Conservation (phyloP, 805 yeast genomes). For the Yarrowia yakushimensis region DNA sequence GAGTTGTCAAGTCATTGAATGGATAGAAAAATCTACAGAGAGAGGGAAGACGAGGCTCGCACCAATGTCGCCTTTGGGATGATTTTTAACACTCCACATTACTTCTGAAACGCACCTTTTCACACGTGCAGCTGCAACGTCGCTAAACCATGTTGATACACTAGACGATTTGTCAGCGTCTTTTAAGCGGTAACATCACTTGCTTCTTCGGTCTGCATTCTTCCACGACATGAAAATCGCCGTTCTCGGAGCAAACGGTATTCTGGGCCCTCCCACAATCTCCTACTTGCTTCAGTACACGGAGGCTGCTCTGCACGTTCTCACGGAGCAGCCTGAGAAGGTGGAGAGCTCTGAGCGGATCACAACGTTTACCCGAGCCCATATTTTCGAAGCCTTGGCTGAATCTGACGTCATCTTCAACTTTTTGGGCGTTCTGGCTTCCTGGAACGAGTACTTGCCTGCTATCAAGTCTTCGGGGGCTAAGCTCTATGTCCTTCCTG, state of each 20-base stretch:
- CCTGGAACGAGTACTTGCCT: not conserved
- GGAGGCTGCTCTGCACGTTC: not conserved
- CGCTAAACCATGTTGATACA: not conserved
- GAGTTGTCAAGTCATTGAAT: too few species aligned
- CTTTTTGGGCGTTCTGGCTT: conserved; percentile 3
- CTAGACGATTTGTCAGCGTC: not conserved
- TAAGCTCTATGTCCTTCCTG: not conserved
- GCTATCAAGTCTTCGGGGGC: conserved; percentile 1
- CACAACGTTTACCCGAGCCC: not conserved
- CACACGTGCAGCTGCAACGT: not conserved
- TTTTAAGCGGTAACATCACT: not conserved
- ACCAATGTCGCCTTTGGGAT: too few species aligned
- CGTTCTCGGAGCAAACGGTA: conserved; percentile 9
- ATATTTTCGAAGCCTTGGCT: not conserved
- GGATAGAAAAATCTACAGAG: too few species aligned
- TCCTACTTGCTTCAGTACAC: not conserved
- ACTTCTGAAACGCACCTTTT: too few species aligned
- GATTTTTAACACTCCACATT: too few species aligned
- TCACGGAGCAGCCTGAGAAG: conserved; percentile 2
- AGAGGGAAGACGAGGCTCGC: too few species aligned
- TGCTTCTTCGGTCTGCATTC: not conserved
- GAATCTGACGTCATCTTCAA: not conserved
- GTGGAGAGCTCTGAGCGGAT: not conserved
- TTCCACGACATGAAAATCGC: not conserved
- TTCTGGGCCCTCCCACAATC: conserved; percentile 3